phyloP scores from a whole-genome alignment of 2,329 filamentous ascomycete genomes.

The Claviceps fusiformis region DNA sequence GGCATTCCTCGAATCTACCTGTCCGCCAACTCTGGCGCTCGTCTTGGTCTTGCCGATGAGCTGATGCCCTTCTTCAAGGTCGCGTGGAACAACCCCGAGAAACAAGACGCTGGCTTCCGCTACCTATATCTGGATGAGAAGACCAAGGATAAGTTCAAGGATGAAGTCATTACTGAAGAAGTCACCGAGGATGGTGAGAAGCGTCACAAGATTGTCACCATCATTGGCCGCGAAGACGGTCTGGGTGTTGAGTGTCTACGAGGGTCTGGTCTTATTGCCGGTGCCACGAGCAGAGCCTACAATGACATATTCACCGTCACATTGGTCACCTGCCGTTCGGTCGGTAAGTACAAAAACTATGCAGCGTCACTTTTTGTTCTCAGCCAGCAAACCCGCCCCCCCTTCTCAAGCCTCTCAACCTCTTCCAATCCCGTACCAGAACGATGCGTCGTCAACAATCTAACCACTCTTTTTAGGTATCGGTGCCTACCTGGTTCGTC shows the following conservation, averaged over 20 bases:
- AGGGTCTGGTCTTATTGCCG: slow-evolving; percentile 94
- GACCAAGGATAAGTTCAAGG: slow-evolving; percentile 75
- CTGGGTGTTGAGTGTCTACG: slow-evolving; percentile 95
- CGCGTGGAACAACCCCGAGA: slow-evolving; percentile 77
- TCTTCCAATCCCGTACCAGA: background rate
- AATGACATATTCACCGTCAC: slow-evolving; percentile 99
- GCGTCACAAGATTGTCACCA: slow-evolving; percentile 84
- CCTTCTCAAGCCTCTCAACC: background rate
- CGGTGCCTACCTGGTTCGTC: slow-evolving; percentile 94
- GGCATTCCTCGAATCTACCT: slow-evolving; percentile 96
- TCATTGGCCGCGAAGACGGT: slow-evolving; percentile 87
- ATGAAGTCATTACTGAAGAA: slow-evolving; percentile 63
- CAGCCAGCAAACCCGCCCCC: background rate
- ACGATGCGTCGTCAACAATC: background rate
- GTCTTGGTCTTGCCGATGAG: slow-evolving; percentile 92
- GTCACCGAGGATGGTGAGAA: slow-evolving; percentile 77
- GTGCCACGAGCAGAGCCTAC: slow-evolving; percentile 91
- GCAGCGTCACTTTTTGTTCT: background rate
- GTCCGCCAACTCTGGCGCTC: slow-evolving; percentile 96
- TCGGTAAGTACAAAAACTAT: slow-evolving; percentile 54
- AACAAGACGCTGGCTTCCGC: slow-evolving; percentile 83
- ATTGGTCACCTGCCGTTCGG: slow-evolving; percentile 91
- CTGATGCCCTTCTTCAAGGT: slow-evolving; percentile 95
- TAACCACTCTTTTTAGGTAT: slow-evolving; percentile 45
- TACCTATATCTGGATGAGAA: slow-evolving; percentile 89